A percentile compares a stretch with the other conserved stretches of the same genome.
Evolutionary conservation across 257 asterid genomes (phyloP).

Genomic region (Apocynum venetum): DNA sequence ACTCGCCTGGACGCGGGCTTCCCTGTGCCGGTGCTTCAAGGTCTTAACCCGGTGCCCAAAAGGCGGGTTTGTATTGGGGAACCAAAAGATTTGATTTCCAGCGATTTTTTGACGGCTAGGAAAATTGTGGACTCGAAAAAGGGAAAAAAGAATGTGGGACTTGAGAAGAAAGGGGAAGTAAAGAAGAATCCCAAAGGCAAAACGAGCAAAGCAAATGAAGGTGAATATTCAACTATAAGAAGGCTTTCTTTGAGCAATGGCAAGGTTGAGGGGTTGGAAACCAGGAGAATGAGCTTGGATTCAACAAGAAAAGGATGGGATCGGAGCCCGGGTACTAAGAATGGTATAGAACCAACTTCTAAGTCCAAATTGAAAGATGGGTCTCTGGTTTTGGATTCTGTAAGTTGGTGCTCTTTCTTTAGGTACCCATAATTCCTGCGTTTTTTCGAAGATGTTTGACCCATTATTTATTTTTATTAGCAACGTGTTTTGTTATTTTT

Average conservation of each 20-base stretch:
- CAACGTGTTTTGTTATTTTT: not conserved
- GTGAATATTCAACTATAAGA: conserved; percentile 44
- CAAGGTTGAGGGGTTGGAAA: conserved; percentile 39
- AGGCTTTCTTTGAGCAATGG: conserved; percentile 66
- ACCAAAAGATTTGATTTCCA: conserved; percentile 84
- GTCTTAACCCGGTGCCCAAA: conserved; percentile 73
- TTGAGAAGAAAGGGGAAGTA: conserved; percentile 35
- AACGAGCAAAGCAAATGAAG: conserved; percentile 5
- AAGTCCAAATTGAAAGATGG: conserved; percentile 37
- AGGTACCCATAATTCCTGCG: not conserved
- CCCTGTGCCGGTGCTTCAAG: conserved; percentile 85
- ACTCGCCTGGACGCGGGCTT: conserved; percentile 63
- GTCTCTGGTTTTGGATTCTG: conserved; percentile 10
- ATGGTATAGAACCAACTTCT: conserved; percentile 26
- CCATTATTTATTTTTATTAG: not conserved
- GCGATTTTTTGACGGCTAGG: conserved; percentile 62
- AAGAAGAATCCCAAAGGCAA: conserved; percentile 14
- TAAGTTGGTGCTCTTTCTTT: conserved; percentile 3
- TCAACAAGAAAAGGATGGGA: conserved; percentile 82
- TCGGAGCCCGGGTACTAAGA: conserved; percentile 36
- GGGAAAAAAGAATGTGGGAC: conserved; percentile 40
- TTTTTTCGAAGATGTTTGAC: not conserved
- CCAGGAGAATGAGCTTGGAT: conserved; percentile 75
- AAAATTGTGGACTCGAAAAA: conserved; percentile 33
- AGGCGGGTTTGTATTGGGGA: conserved; percentile 71